Conservation (phyloP, 1,284 basidiomycete species). For the Coniophora puteana region DNA sequence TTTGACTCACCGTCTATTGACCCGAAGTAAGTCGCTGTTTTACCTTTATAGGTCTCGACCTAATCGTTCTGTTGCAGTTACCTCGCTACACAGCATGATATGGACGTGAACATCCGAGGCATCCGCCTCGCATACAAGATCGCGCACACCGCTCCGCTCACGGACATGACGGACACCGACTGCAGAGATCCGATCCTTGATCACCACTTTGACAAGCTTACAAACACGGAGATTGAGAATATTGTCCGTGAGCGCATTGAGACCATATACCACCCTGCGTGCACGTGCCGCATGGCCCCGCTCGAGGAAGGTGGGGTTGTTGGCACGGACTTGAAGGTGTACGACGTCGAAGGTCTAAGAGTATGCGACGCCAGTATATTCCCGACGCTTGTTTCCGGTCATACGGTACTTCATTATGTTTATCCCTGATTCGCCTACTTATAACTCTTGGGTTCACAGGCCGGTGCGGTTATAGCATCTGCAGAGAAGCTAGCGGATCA, state of each 20-base stretch:
- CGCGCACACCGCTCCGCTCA: conserved; percentile 46
- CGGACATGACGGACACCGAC: conserved; percentile 40
- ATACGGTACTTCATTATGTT: conserved; percentile 10
- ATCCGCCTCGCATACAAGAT: conserved; percentile 47
- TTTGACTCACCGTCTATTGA: conserved; percentile 41
- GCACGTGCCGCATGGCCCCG: conserved; percentile 58
- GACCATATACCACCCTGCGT: conserved; percentile 57
- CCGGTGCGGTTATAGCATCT: conserved; percentile 11
- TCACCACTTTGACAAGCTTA: conserved; percentile 35
- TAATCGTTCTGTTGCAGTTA: conserved; percentile 38
- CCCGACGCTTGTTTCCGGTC: conserved; percentile 12
- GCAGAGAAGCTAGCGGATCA: conserved; percentile 16
- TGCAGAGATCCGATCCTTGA: conserved; percentile 38
- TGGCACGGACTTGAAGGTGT: conserved; percentile 16
- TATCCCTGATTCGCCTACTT: background rate
- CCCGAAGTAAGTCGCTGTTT: conserved; percentile 32
- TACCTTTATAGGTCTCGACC: background rate
- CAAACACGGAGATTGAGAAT: conserved; percentile 39
- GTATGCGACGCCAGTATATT: conserved; percentile 15
- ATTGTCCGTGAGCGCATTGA: conserved; percentile 45
- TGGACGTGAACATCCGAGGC: conserved; percentile 51
- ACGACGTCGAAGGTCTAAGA: conserved; percentile 16
- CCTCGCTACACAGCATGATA: conserved; percentile 50
- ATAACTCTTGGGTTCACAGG: conserved; percentile 1
- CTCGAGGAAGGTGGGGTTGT: conserved; percentile 30